These are phyloP conservation scores for Fusarium multiceps DNA, from an alignment of 2,329 filamentous ascomycete genomes.

Conservation along the genomic window DNA sequence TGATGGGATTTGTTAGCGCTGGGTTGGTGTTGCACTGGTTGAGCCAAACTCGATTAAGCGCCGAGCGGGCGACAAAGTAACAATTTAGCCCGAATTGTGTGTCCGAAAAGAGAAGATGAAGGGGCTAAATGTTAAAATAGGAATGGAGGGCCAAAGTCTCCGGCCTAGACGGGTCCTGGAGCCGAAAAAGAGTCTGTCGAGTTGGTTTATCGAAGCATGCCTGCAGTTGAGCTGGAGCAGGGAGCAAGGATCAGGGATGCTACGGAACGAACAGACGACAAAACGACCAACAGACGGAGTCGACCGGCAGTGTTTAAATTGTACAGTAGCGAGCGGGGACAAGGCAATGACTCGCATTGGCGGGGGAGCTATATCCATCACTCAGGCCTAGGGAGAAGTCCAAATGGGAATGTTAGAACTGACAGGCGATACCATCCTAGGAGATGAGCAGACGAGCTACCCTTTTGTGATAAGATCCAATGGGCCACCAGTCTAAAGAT, in stretches of 20 bases:
- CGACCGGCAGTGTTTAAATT: constrained; percentile 34
- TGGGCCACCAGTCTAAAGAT: background rate
- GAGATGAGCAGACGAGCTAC: constrained; percentile 13
- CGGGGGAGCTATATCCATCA: constrained; percentile 32
- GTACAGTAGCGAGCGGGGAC: constrained; percentile 25
- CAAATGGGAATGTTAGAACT: constrained; percentile 18
- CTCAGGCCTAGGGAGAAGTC: constrained; percentile 26
- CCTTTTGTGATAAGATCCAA: constrained; percentile 3
- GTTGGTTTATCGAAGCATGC: constrained; percentile 4
- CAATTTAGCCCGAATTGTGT: constrained; percentile 46
- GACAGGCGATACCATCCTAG: constrained; percentile 15
- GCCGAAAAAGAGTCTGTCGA: constrained; percentile 11
- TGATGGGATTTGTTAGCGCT: constrained; percentile 44
- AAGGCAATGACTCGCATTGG: constrained; percentile 46
- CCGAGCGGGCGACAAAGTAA: constrained; percentile 14
- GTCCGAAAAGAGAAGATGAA: constrained; percentile 19
- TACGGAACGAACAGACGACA: constrained; percentile 24
- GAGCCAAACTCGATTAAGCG: constrained; percentile 42
- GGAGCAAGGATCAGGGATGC: constrained; percentile 35
- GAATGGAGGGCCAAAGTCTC: constrained; percentile 27
- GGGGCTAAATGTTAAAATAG: constrained; percentile 28
- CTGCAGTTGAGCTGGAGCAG: constrained; percentile 15
- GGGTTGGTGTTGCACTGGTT: constrained; percentile 31
- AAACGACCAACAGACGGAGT: constrained; percentile 30
- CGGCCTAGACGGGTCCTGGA: constrained; percentile 15